These are phyloP conservation scores for Epithele typhae DNA, from an alignment of 768 basidiomycete species.

Conservation along the genomic window DNA sequence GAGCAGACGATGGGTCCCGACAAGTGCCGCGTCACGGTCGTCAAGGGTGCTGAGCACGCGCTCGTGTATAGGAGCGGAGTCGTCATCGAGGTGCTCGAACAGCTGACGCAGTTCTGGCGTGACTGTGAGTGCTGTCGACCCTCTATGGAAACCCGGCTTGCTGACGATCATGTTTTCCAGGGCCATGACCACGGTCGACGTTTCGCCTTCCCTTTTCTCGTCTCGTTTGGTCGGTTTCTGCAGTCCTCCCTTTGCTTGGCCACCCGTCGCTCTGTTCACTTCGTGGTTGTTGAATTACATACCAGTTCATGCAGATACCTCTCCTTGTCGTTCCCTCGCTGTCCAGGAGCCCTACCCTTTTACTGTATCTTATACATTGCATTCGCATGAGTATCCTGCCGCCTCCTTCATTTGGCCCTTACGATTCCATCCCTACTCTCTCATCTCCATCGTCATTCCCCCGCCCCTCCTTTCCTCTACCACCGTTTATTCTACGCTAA, in stretches of 20 bases:
- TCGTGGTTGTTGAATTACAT: constrained; percentile 30
- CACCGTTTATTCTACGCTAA: constrained; percentile 3
- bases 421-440: too few relatives aligned
- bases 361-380: constrained; percentile 18
- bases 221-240: too few relatives aligned
- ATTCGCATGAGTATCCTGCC: too few relatives aligned
- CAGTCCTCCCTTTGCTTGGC: constrained; percentile 1
- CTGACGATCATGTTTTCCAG: background rate
- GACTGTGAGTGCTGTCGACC: constrained; percentile 14
- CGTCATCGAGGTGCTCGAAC: constrained; percentile 81
- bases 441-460: too few relatives aligned
- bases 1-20: constrained; percentile 76
- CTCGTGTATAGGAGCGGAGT: constrained; percentile 90
- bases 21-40: constrained; percentile 73
- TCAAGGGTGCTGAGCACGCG: constrained; percentile 86
- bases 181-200: constrained; percentile 10
- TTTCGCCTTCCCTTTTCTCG: constrained; percentile 14
- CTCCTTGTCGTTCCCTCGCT: constrained; percentile 4
- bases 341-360: constrained; percentile 7
- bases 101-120: constrained; percentile 45
- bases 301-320: constrained; percentile 21
- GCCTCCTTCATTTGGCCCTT: too few relatives aligned
- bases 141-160: too few relatives aligned
- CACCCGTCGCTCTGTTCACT: constrained; percentile 7
- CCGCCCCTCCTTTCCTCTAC: constrained; percentile 4